Evolutionary conservation across 345 rosid species (phyloP).

Genomic region (Luvunga scandens): DNA sequence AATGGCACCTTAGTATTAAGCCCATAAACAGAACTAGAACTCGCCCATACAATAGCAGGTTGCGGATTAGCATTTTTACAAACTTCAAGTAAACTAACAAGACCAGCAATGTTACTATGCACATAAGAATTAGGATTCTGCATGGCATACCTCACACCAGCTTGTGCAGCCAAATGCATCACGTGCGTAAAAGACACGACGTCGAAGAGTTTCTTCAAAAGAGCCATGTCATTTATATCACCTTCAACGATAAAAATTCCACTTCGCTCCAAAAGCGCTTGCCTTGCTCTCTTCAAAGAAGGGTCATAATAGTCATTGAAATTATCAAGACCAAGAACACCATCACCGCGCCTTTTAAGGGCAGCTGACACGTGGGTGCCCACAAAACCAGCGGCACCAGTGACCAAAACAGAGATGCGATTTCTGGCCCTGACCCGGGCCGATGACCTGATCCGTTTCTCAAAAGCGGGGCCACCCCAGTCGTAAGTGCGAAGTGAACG

Average conservation of each 20-base stretch:
- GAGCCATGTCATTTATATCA: conserved; percentile 73
- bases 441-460: conserved; percentile 61
- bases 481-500: conserved; percentile 68
- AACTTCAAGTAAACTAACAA: conserved; percentile 73
- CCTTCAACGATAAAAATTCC: conserved; percentile 87
- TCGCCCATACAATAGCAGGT: conserved; percentile 89
- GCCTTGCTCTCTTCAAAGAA: conserved; percentile 80
- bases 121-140: conserved; percentile 79
- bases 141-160: conserved; percentile 92
- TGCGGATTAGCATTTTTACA: conserved; percentile 78
- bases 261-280: conserved; percentile 66
- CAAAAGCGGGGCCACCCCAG: conserved; percentile 87
- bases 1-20: conserved; percentile 86
- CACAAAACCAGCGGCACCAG: conserved; percentile 93
- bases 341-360: conserved; percentile 81
- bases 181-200: conserved; percentile 79
- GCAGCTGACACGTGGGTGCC: conserved; percentile 89
- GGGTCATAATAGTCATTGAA: conserved; percentile 94
- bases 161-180: conserved; percentile 93
- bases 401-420: conserved; percentile 77
- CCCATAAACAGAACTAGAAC: conserved; percentile 85
- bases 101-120: conserved; percentile 83
- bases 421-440: conserved; percentile 61
- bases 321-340: conserved; percentile 80
- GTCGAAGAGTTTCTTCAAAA: conserved; percentile 71